Conservation (phyloP, 371 early-diverging fungal species). For the Batrachochytrium dendrobatidis region DNA sequence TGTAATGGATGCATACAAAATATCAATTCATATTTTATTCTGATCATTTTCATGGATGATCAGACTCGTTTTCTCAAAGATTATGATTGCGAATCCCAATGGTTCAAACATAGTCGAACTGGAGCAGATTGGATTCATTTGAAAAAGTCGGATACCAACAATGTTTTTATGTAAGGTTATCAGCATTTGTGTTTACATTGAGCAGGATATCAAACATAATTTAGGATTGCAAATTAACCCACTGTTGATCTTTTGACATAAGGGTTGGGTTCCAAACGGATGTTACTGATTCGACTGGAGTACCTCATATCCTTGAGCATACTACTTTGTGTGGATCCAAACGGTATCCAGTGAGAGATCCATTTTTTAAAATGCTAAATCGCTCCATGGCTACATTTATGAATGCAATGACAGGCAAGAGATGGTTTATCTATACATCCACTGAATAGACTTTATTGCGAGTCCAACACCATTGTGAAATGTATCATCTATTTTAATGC, state of each 20-base stretch:
- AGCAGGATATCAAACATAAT: neutral
- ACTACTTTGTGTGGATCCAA: conserved; percentile 85
- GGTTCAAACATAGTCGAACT: conserved; percentile 65
- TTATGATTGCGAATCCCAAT: conserved; percentile 58
- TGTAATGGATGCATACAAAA: too few species aligned
- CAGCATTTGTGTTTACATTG: neutral
- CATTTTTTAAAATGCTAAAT: conserved; percentile 96
- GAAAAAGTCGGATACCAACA: conserved; percentile 77
- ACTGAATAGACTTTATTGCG: neutral
- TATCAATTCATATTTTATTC: neutral
- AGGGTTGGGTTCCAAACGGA: conserved; percentile 87
- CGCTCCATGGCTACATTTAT: conserved; percentile 93
- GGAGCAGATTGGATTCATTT: conserved; percentile 86
- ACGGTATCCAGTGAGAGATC: conserved; percentile 87
- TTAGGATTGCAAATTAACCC: neutral
- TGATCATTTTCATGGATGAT: neutral
- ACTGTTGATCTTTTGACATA: neutral
- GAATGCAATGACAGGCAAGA: conserved; percentile 87
- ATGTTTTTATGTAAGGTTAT: conserved; percentile 61
- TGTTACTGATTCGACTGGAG: conserved; percentile 73
- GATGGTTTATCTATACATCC: neutral
- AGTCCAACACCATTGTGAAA: neutral
- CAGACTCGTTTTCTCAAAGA: conserved; percentile 28
- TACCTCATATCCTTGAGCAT: conserved; percentile 94
- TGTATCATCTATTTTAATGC: neutral